These are phyloP conservation scores for Pestalotiopsis sp. DNA, from an alignment of 2,329 filamentous ascomycete species.

Conservation along the genomic window DNA sequence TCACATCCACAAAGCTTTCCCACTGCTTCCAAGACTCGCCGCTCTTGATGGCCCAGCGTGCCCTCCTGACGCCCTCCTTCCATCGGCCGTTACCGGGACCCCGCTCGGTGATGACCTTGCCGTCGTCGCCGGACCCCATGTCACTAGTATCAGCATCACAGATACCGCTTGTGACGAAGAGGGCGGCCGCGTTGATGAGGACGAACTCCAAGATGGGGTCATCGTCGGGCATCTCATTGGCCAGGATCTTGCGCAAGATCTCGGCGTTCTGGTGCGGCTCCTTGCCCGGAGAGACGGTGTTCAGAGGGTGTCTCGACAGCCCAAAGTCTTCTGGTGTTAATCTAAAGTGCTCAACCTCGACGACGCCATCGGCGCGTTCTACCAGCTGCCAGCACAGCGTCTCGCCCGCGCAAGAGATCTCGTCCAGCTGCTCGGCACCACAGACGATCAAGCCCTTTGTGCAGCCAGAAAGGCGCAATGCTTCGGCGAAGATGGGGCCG, in stretches of 20 bases:
- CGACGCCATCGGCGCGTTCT: slow-evolving; percentile 40
- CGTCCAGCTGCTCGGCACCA: slow-evolving; percentile 92
- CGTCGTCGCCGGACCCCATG: slow-evolving; percentile 81
- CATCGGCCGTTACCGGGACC: slow-evolving; percentile 86
- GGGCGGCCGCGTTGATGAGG: slow-evolving; percentile 86
- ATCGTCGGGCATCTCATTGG: slow-evolving; percentile 70
- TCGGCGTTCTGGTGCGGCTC: slow-evolving; percentile 84
- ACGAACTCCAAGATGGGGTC: slow-evolving; percentile 93
- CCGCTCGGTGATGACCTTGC: slow-evolving; percentile 76
- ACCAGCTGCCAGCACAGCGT: slow-evolving; percentile 88
- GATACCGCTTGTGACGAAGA: slow-evolving; percentile 83
- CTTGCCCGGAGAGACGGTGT: slow-evolving; percentile 80
- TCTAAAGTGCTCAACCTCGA: slow-evolving; percentile 74
- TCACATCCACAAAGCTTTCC: slow-evolving; percentile 80
- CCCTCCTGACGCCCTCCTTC: slow-evolving; percentile 91
- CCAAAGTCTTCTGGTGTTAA: slow-evolving; percentile 88
- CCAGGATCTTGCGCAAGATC: slow-evolving; percentile 77
- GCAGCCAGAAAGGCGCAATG: slow-evolving; percentile 73
- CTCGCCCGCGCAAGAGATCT: slow-evolving; percentile 86
- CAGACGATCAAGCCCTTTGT: slow-evolving; percentile 89
- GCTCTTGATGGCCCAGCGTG: slow-evolving; percentile 84
- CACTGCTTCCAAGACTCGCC: slow-evolving; percentile 85
- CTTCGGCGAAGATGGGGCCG: slow-evolving; percentile 86
- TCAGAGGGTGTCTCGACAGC: slow-evolving; percentile 71
- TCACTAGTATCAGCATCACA: slow-evolving; percentile 81